These are phyloP conservation scores for Telfairia occidentalis DNA, from an alignment of 331 rosid genomes.

Conservation along the genomic window DNA sequence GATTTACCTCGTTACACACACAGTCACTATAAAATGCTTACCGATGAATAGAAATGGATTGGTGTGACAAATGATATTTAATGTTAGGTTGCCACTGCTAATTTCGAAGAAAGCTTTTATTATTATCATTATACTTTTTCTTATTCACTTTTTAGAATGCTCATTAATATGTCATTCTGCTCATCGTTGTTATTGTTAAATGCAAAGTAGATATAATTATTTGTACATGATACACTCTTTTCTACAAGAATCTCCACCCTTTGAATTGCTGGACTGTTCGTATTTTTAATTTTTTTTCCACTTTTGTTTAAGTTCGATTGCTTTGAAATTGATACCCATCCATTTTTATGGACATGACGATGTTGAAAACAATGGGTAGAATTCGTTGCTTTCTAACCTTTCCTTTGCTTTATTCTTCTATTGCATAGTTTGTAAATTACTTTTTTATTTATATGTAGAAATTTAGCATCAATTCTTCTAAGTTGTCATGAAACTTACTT, in stretches of 20 bases:
- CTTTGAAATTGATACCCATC: slow-evolving; percentile 31
- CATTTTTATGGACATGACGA: slow-evolving; percentile 15
- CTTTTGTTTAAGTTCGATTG: slow-evolving; percentile 24
- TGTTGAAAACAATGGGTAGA: slow-evolving; percentile 18
- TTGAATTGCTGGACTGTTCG: slow-evolving; percentile 48
- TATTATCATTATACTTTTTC: slow-evolving; percentile 13
- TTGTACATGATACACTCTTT: slow-evolving; percentile 64
- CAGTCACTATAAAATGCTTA: neutral
- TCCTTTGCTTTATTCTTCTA: slow-evolving; percentile 18
- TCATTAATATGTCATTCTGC: slow-evolving; percentile 52
- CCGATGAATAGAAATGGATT: too few relatives aligned
- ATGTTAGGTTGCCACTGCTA: slow-evolving; percentile 3
- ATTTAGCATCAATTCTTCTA: slow-evolving; percentile 2
- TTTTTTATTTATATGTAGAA: neutral
- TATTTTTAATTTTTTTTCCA: slow-evolving; percentile 23
- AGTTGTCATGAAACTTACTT: neutral
- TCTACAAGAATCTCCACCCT: slow-evolving; percentile 74
- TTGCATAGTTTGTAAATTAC: slow-evolving; percentile 9
- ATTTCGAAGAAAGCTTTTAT: slow-evolving; percentile 24
- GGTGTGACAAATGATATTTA: neutral
- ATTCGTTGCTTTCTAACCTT: slow-evolving; percentile 21
- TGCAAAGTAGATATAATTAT: slow-evolving; percentile 63
- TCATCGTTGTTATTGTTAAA: slow-evolving; percentile 45
- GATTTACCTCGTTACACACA: slow-evolving; percentile 8
- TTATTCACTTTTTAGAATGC: slow-evolving; percentile 34